Evolutionary conservation across 2,329 filamentous ascomycete genomes (phyloP), one percentile per base, ranked within the genome.

Genomic region (Didymella glomerata): DNA sequence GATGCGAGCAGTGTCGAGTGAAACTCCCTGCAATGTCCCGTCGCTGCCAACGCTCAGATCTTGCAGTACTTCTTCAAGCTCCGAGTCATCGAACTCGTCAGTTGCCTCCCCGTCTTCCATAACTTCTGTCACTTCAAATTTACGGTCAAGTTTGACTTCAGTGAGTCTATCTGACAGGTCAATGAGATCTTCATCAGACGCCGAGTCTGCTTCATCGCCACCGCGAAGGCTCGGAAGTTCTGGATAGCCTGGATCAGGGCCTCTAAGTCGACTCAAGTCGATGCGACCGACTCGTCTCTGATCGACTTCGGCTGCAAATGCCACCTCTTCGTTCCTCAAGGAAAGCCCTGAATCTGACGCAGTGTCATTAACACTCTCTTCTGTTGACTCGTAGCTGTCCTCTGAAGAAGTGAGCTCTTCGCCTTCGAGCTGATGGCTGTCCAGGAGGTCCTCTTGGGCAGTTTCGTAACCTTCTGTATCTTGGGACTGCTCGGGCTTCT

Each of bases 401-500:
- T 52, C 54, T 24, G 53, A 52, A 13, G 55, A 60, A 16, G 57
- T 57, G 11, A 48, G 53, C 22, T 34, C 53, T 14, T 60, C 45
- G 14, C 64, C 64, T 48, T 70, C 68, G 13, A 68, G 54, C 38
- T 73, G 57, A 30, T 69, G 62, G 36, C 63, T 68, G 20, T 74
- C 67, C 13, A 61, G 47, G 9, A 68, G 34, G 24, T 75, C 70
- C 56, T 76, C 73, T 25, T 66, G 60, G 8, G 73, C 72, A 9
- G 73, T 74, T 51, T 79, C 73, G 18, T 79, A 78, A 2, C 64
- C 64, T 18, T 61, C 62, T 4, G 59, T 64, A 25, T 74, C 68
- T 9, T 70, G 69, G 6, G 47, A 62, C 7, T 51, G 60, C 36
- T 66, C 52, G 30, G 60, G 45, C 14, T 54, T 54, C 54, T 77